These are phyloP conservation scores for Claviceps arundinis DNA, from an alignment of 2,329 filamentous ascomycete genomes.

Conservation along the genomic window DNA sequence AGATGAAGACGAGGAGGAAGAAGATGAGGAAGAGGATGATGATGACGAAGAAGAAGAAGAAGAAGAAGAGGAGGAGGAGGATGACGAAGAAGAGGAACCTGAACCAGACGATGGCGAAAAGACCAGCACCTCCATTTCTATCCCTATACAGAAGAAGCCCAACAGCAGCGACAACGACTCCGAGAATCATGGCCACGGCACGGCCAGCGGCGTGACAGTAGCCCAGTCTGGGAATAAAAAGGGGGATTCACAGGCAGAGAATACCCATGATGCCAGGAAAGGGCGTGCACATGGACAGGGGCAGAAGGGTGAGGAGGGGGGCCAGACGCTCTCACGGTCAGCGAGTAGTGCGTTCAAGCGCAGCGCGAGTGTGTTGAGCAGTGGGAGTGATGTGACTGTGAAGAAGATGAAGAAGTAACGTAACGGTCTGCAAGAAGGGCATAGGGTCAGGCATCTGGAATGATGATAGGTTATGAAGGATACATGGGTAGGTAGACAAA, in stretches of 20 bases:
- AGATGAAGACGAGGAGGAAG: too few relatives aligned
- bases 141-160: slow-evolving; percentile 6
- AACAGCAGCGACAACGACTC: slow-evolving; percentile 10
- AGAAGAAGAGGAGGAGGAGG: too few relatives aligned
- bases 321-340: slow-evolving; percentile 18
- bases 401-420: slow-evolving; percentile 42
- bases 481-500: not conserved
- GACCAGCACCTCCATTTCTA: not conserved
- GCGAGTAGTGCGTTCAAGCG: slow-evolving; percentile 49
- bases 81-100: not conserved
- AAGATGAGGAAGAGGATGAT: too few relatives aligned
- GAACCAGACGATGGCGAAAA: slow-evolving; percentile 7
- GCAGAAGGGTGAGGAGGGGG: slow-evolving; percentile 10
- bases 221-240: slow-evolving; percentile 7
- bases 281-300: not conserved
- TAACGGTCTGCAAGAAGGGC: slow-evolving; percentile 1
- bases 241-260: not conserved
- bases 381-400: slow-evolving; percentile 48
- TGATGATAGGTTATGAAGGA: too few relatives aligned
- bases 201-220: slow-evolving; percentile 2
- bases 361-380: slow-evolving; percentile 70
- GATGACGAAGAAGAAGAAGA: too few relatives aligned
- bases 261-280: not conserved
- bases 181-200: slow-evolving; percentile 1
- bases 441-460: too few relatives aligned